A percentile compares a stretch with the other conserved stretches of the same genome.
Evolutionary conservation across 768 basidiomycete species (phyloP).

Genomic region (Tricholoma saponaceum): DNA sequence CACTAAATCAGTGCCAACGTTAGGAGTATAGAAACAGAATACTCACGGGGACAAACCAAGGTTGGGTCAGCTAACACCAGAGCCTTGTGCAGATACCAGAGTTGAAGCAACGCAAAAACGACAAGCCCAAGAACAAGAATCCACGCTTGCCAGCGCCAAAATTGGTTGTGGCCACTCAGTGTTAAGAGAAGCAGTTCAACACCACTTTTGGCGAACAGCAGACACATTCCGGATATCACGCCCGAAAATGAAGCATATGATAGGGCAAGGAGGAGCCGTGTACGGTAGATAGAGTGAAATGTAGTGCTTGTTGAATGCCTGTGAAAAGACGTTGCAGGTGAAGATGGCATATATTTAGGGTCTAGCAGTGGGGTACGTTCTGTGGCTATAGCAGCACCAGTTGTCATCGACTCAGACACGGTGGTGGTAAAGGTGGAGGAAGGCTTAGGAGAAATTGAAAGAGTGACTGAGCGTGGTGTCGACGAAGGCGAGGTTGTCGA

Average conservation of each 20-base stretch:
- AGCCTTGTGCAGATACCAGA: conserved; percentile 82
- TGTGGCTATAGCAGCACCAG: conserved; percentile 28
- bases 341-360: conserved; percentile 29
- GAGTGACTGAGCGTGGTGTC: conserved; percentile 30
- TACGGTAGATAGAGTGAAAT: conserved; percentile 33
- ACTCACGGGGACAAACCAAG: conserved; percentile 79
- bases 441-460: conserved; percentile 25
- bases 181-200: conserved; percentile 85
- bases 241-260: conserved; percentile 88
- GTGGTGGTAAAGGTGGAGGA: conserved; percentile 34
- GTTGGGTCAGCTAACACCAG: conserved; percentile 81
- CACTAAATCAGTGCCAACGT: conserved; percentile 13
- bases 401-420: conserved; percentile 25
- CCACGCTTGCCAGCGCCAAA: conserved; percentile 84
- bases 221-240: conserved; percentile 86
- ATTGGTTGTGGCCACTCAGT: conserved; percentile 71
- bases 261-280: conserved; percentile 64
- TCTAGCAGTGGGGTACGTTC: conserved; percentile 61
- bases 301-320: conserved; percentile 18
- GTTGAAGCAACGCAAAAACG: conserved; percentile 72
- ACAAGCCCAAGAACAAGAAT: conserved; percentile 67
- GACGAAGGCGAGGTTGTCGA: conserved; percentile 21
- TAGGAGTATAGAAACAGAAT: background rate
- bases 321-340: conserved; percentile 22
- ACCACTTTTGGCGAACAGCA: conserved; percentile 91